These are phyloP conservation scores for Neohortaea acidophila DNA, from an alignment of 495 filamentous ascomycete genomes.

Conservation along the genomic window DNA sequence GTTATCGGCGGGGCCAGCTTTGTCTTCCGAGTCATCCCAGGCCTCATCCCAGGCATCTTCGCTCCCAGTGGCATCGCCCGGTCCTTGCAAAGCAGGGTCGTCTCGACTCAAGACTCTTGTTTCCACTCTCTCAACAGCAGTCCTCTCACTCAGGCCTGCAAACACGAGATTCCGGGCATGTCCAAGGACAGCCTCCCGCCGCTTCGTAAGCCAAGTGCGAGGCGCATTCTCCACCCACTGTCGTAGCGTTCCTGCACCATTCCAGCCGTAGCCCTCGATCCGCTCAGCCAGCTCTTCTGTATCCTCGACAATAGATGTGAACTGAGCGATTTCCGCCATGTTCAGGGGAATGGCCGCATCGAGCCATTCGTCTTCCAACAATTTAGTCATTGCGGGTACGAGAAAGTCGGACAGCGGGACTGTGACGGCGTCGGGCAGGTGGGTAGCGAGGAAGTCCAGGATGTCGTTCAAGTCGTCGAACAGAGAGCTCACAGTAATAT, in stretches of 20 bases:
- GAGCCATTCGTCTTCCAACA: constrained; percentile 57
- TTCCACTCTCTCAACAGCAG: constrained; percentile 66
- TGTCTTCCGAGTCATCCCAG: constrained; percentile 49
- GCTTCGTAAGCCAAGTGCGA: constrained; percentile 71
- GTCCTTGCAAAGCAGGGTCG: constrained; percentile 36
- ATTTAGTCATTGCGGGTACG: constrained; percentile 48
- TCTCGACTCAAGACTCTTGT: constrained; percentile 57
- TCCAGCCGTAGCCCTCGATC: constrained; percentile 49
- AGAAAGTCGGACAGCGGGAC: constrained; percentile 48
- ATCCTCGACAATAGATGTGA: constrained; percentile 46
- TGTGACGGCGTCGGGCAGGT: constrained; percentile 48
- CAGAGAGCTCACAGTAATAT: constrained; percentile 19
- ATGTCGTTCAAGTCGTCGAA: constrained; percentile 41
- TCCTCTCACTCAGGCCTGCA: constrained; percentile 44
- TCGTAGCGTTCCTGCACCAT: constrained; percentile 50
- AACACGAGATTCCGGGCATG: constrained; percentile 53
- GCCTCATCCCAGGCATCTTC: constrained; percentile 56
- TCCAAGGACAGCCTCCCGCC: constrained; percentile 61
- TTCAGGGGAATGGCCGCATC: constrained; percentile 58
- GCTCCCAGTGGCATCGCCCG: constrained; percentile 1
- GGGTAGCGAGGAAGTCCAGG: constrained; percentile 47
- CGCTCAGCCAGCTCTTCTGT: constrained; percentile 47
- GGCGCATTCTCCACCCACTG: constrained; percentile 72
- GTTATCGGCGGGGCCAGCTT: constrained; percentile 24
- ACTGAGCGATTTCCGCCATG: constrained; percentile 49